These are phyloP conservation scores for Mentha longifolia DNA, from an alignment of 257 asterid genomes.

Conservation along the genomic window DNA sequence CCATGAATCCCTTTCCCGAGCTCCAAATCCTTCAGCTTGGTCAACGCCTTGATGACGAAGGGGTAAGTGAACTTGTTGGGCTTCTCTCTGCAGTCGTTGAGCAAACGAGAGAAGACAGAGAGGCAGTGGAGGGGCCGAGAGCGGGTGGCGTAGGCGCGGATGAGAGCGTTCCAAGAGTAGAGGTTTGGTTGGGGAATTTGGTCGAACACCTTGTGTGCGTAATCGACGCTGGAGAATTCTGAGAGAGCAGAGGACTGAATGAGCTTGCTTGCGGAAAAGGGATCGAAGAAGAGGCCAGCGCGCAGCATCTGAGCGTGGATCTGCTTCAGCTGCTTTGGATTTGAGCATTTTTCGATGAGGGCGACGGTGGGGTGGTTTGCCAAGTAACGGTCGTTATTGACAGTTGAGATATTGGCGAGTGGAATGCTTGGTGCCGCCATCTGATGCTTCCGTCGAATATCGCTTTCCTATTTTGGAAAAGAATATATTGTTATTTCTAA, in stretches of 20 bases:
- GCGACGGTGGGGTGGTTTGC: conserved; percentile 57
- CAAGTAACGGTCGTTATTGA: conserved; percentile 53
- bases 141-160: conserved; percentile 66
- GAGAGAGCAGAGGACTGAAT: conserved; percentile 56
- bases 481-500: too few species aligned
- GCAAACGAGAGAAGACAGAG: conserved; percentile 48
- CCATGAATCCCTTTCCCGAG: conserved; percentile 76
- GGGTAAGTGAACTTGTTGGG: conserved; percentile 83
- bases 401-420: conserved; percentile 40
- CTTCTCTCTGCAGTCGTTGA: conserved; percentile 44
- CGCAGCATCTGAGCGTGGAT: conserved; percentile 83
- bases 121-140: conserved; percentile 45
- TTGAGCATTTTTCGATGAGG: conserved; percentile 59
- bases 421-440: conserved; percentile 48
- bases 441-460: conserved; percentile 1
- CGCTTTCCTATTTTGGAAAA: neutral
- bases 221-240: conserved; percentile 55
- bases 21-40: conserved; percentile 48
- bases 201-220: conserved; percentile 76
- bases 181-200: conserved; percentile 78
- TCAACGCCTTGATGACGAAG: conserved; percentile 74
- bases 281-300: conserved; percentile 63
- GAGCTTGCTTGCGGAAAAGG: conserved; percentile 76
- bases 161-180: conserved; percentile 72
- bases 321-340: conserved; percentile 57